A percentile compares a stretch with the other conserved stretches of the same genome.
phyloP scores from a whole-genome alignment of 371 early-diverging fungal genomes.

The Mucor indicus region DNA sequence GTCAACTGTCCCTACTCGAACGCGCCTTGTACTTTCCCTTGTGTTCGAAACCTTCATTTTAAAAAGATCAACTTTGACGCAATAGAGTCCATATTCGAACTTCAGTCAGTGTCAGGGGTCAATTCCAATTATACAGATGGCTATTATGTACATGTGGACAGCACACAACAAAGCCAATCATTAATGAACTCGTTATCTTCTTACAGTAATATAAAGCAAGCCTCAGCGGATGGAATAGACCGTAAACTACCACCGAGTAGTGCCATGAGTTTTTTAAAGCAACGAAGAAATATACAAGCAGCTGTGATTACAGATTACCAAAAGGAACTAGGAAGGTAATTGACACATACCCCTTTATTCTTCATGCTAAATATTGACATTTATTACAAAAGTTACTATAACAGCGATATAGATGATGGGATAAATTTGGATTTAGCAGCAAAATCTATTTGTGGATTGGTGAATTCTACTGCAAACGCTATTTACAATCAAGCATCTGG shows the following conservation, averaged over 20 bases:
- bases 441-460: slow-evolving; percentile 61
- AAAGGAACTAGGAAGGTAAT: slow-evolving; percentile 43
- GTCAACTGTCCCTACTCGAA: slow-evolving; percentile 41
- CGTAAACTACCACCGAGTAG: slow-evolving; percentile 72
- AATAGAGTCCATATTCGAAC: slow-evolving; percentile 59
- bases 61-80: slow-evolving; percentile 58
- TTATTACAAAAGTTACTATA: slow-evolving; percentile 48
- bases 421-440: slow-evolving; percentile 23
- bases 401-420: slow-evolving; percentile 63
- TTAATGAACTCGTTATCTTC: slow-evolving; percentile 11
- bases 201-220: slow-evolving; percentile 28
- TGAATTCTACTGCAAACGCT: slow-evolving; percentile 49
- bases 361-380: not conserved
- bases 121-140: slow-evolving; percentile 16
- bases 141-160: slow-evolving; percentile 50
- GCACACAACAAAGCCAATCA: slow-evolving; percentile 21
- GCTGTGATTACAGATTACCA: slow-evolving; percentile 68
- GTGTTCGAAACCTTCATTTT: slow-evolving; percentile 59
- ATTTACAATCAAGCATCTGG: slow-evolving; percentile 48
- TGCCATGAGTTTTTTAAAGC: slow-evolving; percentile 68
- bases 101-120: slow-evolving; percentile 43
- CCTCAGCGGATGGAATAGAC: slow-evolving; percentile 47
- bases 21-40: slow-evolving; percentile 64
- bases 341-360: not conserved
- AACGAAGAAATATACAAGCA: slow-evolving; percentile 57